These are phyloP conservation scores for Primulina tabacum DNA, from an alignment of 257 asterid species.

Conservation along the genomic window DNA sequence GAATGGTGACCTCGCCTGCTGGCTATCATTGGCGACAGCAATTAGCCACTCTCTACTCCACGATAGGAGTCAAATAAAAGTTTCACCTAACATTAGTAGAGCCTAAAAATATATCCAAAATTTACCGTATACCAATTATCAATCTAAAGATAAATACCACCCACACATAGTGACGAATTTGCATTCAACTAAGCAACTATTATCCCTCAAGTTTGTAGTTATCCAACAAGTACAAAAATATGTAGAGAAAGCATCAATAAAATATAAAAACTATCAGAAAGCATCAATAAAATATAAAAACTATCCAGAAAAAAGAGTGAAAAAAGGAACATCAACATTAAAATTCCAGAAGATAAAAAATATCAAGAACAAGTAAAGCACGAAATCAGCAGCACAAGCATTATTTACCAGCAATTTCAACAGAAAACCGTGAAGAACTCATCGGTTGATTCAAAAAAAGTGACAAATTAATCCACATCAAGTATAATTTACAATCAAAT, in stretches of 20 bases:
- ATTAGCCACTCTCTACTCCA: background rate
- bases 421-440: slow-evolving; percentile 3
- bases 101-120: no score
- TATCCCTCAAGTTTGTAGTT: background rate
- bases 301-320: background rate
- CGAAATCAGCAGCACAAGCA: background rate
- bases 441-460: background rate
- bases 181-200: no score
- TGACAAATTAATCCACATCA: background rate
- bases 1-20: background rate
- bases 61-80: background rate
- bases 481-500: no score
- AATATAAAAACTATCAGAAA: background rate
- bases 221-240: background rate
- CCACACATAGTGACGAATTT: background rate
- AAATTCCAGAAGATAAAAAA: slow-evolving; percentile 2
- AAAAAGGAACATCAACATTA: background rate
- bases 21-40: background rate
- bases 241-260: background rate
- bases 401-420: background rate
- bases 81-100: no score
- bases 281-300: background rate
- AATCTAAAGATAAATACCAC: no score
- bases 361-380: background rate
- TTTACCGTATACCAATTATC: no score